These are phyloP conservation scores for Sphagnum contortum DNA, from an alignment of 225 moss, liverwort and hornwort genomes.

Conservation along the genomic window DNA sequence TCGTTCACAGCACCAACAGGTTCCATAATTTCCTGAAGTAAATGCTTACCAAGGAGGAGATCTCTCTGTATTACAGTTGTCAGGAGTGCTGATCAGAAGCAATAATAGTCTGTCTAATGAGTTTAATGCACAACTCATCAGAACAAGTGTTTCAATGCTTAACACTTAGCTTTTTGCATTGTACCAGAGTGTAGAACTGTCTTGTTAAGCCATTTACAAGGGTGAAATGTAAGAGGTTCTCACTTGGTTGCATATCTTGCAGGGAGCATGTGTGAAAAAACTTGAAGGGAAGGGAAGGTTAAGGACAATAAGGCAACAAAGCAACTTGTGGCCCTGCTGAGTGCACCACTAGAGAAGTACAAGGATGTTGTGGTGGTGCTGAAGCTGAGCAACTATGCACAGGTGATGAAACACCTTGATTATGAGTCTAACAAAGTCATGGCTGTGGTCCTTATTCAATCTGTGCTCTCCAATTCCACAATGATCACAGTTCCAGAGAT, in stretches of 20 bases:
- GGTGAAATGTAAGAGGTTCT: too few species aligned
- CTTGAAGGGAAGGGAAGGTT: constrained; percentile 79
- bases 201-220: too few species aligned
- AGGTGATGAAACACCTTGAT: constrained; percentile 86
- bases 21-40: too few species aligned
- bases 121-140: too few species aligned
- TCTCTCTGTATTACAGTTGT: too few species aligned
- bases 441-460: constrained; percentile 88
- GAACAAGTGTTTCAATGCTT: too few species aligned
- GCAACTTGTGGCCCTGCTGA: constrained; percentile 73
- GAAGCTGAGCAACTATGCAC: constrained; percentile 75
- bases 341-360: constrained; percentile 88
- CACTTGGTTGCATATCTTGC: constrained; percentile 11
- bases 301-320: constrained; percentile 69
- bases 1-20: too few species aligned
- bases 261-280: constrained; percentile 78
- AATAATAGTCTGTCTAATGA: too few species aligned
- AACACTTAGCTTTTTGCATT: too few species aligned
- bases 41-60: too few species aligned
- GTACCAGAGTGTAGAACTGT: too few species aligned
- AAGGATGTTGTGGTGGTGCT: constrained; percentile 84
- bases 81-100: too few species aligned
- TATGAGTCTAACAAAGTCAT: constrained; percentile 77
- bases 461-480: constrained; percentile 60
- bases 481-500: constrained; percentile 64